These are phyloP conservation scores for Paecilomyces sp. DNA, from an alignment of 2,329 filamentous ascomycete genomes.

Conservation along the genomic window DNA sequence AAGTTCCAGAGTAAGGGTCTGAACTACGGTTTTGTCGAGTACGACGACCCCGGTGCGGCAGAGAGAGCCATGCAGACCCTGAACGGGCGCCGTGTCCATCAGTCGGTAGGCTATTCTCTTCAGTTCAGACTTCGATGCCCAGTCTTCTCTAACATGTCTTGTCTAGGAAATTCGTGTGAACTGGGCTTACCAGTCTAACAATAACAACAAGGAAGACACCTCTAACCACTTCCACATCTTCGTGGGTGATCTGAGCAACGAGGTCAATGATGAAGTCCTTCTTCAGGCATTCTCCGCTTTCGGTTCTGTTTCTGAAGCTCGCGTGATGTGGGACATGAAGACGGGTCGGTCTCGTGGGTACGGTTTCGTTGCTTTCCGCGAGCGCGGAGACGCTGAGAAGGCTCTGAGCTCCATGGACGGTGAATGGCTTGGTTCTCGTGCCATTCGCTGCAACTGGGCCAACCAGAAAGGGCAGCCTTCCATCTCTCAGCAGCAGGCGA, in stretches of 20 bases:
- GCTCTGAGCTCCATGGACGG: conserved; percentile 96
- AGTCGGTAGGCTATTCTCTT: conserved; percentile 60
- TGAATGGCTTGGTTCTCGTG: conserved; percentile 95
- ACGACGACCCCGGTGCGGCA: conserved; percentile 92
- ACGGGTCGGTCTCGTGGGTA: conserved; percentile 95
- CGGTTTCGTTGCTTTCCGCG: conserved; percentile 94
- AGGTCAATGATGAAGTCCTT: conserved; percentile 95
- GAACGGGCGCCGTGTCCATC: conserved; percentile 91
- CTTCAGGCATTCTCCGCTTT: conserved; percentile 93
- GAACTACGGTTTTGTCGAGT: conserved; percentile 99
- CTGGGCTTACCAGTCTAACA: conserved; percentile 99
- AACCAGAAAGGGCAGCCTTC: conserved; percentile 99
- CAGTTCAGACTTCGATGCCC: background rate
- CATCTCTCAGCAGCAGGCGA: conserved; percentile 93
- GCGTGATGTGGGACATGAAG: conserved; percentile 99
- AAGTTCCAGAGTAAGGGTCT: conserved; percentile 76
- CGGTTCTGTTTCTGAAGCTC: conserved; percentile 90
- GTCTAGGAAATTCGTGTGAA: conserved; percentile 93
- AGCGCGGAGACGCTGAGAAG: conserved; percentile 89
- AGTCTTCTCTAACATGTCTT: conserved; percentile 8
- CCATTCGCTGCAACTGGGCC: conserved; percentile 99
- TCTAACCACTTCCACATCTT: conserved; percentile 99
- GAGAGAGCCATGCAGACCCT: conserved; percentile 96
- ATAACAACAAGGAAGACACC: conserved; percentile 88
- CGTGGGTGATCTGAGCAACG: conserved; percentile 93